Conservation (phyloP, 2,329 filamentous ascomycete genomes). For the Cladosporium oxysporum region DNA sequence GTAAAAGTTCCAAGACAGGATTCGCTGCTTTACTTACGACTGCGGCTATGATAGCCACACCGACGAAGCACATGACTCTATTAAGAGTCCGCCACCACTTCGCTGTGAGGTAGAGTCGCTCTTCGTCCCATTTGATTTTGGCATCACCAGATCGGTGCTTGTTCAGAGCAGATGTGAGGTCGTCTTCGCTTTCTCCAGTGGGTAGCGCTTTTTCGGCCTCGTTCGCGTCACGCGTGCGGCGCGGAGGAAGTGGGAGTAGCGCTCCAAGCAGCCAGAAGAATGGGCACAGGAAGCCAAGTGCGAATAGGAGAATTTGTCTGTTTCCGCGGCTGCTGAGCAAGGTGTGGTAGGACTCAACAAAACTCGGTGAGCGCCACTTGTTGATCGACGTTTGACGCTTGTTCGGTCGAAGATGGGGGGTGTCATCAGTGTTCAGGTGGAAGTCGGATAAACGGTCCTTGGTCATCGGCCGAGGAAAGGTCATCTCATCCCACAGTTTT, state of each 20-base stretch:
- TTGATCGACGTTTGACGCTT: slow-evolving; percentile 29
- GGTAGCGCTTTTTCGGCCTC: slow-evolving; percentile 28
- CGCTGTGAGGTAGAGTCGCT: slow-evolving; percentile 37
- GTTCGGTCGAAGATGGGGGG: slow-evolving; percentile 35
- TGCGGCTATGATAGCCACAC: slow-evolving; percentile 38
- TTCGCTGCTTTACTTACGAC: slow-evolving; percentile 33
- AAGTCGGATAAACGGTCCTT: slow-evolving; percentile 35
- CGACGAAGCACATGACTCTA: slow-evolving; percentile 41
- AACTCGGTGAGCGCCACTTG: slow-evolving; percentile 38
- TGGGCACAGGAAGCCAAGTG: slow-evolving; percentile 39
- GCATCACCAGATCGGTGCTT: slow-evolving; percentile 35
- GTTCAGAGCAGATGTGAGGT: slow-evolving; percentile 32
- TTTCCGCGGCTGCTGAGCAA: slow-evolving; percentile 37
- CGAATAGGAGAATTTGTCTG: slow-evolving; percentile 40
- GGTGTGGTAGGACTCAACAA: slow-evolving; percentile 38
- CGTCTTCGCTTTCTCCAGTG: slow-evolving; percentile 29
- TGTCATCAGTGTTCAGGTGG: slow-evolving; percentile 18
- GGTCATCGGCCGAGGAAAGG: slow-evolving; percentile 37
- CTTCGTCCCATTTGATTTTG: slow-evolving; percentile 35
- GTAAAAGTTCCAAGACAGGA: slow-evolving; percentile 1
- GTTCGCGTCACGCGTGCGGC: slow-evolving; percentile 23
- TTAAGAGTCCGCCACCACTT: slow-evolving; percentile 42
- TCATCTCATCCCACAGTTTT: slow-evolving; percentile 35
- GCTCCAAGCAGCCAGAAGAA: slow-evolving; percentile 40
- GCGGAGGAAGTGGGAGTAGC: slow-evolving; percentile 37